Evolutionary conservation across 1,284 basidiomycete species (phyloP).

Genomic region (Schizopora paradoxa): DNA sequence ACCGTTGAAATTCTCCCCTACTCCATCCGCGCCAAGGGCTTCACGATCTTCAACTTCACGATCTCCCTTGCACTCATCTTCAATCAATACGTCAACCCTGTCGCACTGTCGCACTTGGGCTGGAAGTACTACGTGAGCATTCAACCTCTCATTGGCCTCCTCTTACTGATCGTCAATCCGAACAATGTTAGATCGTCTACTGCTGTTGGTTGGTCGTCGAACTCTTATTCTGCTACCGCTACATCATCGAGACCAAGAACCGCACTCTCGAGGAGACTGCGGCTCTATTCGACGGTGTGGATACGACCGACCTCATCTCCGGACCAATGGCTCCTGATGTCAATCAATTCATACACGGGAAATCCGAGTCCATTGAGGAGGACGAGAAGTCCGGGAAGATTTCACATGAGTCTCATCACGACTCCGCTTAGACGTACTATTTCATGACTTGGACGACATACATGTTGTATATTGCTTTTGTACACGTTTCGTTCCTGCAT

Average conservation of each 20-base stretch:
- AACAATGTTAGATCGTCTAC: conserved; percentile 35
- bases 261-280: conserved; percentile 37
- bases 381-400: too few species aligned
- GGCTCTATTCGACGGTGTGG: conserved; percentile 31
- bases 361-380: too few species aligned
- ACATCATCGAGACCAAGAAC: conserved; percentile 41
- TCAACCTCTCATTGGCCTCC: not conserved
- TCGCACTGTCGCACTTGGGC: conserved; percentile 30
- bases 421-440: too few species aligned
- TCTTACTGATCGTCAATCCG: not conserved
- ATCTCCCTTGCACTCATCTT: conserved; percentile 49
- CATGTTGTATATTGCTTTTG: too few species aligned
- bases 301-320: conserved; percentile 27
- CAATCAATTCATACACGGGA: not conserved
- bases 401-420: too few species aligned
- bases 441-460: too few species aligned
- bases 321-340: conserved; percentile 3
- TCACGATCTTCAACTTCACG: conserved; percentile 50
- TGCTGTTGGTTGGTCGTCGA: conserved; percentile 37
- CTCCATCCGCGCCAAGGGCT: conserved; percentile 55
- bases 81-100: conserved; percentile 51
- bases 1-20: conserved; percentile 56
- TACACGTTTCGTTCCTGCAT: too few species aligned
- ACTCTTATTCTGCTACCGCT: conserved; percentile 34
- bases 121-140: conserved; percentile 37